Evolutionary conservation across 139 green algal species (phyloP).

Genomic region (Closterium sp.): DNA sequence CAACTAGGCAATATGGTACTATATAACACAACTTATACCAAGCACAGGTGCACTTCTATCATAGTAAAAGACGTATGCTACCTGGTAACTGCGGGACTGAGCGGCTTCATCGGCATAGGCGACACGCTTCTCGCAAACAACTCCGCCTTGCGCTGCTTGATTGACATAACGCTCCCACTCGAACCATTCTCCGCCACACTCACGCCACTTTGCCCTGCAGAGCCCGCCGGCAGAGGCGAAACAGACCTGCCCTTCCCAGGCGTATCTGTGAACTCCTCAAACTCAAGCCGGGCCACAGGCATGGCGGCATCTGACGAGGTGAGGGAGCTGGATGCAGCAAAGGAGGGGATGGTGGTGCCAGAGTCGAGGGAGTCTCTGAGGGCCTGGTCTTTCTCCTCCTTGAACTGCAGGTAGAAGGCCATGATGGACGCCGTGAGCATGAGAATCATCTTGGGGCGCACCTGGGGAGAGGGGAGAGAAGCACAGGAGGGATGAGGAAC

Average conservation of each 20-base stretch:
- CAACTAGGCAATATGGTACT: too few species aligned
- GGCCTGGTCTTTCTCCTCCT: constrained; percentile 7
- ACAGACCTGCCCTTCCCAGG: too few species aligned
- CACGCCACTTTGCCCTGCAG: neutral
- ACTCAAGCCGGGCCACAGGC: neutral
- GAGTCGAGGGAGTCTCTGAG: neutral
- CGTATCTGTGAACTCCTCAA: neutral
- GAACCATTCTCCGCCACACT: neutral
- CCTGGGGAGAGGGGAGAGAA: constrained; percentile 21
- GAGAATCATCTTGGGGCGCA: constrained; percentile 61
- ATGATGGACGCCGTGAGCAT: constrained; percentile 60
- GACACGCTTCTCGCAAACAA: neutral
- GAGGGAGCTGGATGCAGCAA: neutral
- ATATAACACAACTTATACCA: too few species aligned
- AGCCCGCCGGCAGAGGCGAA: too few species aligned
- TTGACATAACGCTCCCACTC: neutral
- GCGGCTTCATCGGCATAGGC: neutral
- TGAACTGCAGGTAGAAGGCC: constrained; percentile 21
- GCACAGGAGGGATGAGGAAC: neutral
- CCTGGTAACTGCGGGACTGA: neutral
- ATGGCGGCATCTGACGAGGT: neutral
- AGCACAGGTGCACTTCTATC: too few species aligned
- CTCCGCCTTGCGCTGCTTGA: neutral
- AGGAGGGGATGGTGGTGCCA: neutral
- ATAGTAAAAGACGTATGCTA: neutral